Conservation (phyloP, 805 yeast species). For the Myxozyma sirexii region DNA sequence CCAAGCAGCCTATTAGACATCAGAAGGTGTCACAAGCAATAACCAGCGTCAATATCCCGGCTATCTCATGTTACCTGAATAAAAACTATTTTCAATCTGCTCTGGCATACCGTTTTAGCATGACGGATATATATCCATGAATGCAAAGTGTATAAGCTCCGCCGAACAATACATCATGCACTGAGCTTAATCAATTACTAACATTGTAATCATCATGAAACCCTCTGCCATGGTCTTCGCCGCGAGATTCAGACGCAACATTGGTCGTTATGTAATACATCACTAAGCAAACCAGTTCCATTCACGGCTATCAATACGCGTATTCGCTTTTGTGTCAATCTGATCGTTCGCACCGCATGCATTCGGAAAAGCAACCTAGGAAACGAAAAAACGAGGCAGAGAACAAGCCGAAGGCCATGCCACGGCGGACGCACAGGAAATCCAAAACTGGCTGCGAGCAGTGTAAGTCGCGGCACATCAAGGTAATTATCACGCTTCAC, state of each 20-base stretch:
- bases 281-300: no score
- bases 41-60: not conserved
- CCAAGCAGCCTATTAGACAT: not conserved
- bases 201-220: no score
- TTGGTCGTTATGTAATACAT: not conserved
- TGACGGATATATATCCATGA: no score
- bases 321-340: not conserved
- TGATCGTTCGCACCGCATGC: not conserved
- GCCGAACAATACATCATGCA: no score
- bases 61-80: not conserved
- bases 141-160: no score
- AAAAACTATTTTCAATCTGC: no score
- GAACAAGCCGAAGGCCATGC: not conserved
- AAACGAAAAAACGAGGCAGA: not conserved
- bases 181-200: no score
- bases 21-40: not conserved
- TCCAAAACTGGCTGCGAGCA: not conserved
- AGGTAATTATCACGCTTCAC: not conserved
- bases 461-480: not conserved
- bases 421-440: not conserved
- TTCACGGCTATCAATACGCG: not conserved
- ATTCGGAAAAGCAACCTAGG: not conserved
- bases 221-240: no score
- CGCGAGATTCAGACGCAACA: not conserved
- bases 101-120: no score